These are phyloP conservation scores for Arachnopeziza araneosa DNA, from an alignment of 2,329 filamentous ascomycete species.

Conservation along the genomic window DNA sequence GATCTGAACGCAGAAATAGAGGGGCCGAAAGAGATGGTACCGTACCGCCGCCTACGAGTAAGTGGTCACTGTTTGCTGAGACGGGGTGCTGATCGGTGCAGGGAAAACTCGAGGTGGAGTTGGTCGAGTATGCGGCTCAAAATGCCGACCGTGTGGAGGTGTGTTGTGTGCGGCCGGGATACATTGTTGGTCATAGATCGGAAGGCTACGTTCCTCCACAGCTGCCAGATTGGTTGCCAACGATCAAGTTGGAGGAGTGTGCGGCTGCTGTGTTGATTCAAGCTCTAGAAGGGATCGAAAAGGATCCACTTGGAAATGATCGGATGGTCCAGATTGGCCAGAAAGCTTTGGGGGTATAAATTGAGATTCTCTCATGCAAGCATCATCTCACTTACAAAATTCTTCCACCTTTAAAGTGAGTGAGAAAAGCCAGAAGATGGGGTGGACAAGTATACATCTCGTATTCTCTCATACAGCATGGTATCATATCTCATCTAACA, in stretches of 20 bases:
- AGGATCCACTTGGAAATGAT: constrained; percentile 1
- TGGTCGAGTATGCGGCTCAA: constrained; percentile 1
- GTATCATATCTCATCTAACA: constrained; percentile 9
- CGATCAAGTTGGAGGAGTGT: neutral
- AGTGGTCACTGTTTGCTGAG: neutral
- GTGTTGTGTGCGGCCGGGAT: constrained; percentile 5
- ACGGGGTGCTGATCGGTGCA: neutral
- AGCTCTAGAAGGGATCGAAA: constrained; percentile 1
- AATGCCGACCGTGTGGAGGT: neutral
- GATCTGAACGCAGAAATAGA: neutral
- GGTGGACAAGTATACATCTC: no score
- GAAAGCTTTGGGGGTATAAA: neutral
- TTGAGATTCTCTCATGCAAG: neutral
- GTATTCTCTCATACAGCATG: neutral
- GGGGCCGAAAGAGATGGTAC: neutral
- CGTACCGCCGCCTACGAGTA: neutral
- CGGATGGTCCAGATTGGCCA: neutral
- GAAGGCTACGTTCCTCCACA: neutral
- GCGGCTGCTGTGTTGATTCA: constrained; percentile 1
- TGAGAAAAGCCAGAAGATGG: no score
- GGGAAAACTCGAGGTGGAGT: constrained; percentile 2
- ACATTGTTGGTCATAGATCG: constrained; percentile 1
- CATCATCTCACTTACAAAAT: neutral
- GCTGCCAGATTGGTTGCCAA: neutral
- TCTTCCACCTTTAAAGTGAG: no score